Conservation (phyloP, 768 basidiomycete genomes). For the Kwoniella europaea region DNA sequence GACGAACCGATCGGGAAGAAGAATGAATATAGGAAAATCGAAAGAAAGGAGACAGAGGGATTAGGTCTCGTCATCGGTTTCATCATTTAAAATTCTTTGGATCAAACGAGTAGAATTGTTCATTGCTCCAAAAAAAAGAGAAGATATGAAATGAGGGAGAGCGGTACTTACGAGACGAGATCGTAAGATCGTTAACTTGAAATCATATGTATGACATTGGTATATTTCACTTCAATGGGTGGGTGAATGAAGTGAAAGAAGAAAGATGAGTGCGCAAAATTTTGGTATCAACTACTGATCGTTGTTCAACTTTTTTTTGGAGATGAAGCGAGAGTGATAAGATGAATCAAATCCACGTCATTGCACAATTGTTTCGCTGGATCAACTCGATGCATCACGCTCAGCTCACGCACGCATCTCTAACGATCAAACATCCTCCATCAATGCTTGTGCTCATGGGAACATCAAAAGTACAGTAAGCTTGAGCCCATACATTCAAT, state of each 20-base stretch:
- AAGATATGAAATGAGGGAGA: background rate
- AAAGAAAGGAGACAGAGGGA: constrained; percentile 10
- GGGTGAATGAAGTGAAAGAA: background rate
- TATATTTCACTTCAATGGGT: background rate
- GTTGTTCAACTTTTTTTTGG: background rate
- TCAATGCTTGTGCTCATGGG: no score
- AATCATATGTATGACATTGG: background rate
- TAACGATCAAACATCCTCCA: no score
- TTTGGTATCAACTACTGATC: background rate
- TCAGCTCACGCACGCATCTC: no score
- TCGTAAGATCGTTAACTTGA: background rate
- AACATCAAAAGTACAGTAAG: no score
- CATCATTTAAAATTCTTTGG: constrained; percentile 34
- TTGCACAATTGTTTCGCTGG: background rate
- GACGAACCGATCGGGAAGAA: constrained; percentile 16
- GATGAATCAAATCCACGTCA: background rate
- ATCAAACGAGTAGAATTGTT: no score
- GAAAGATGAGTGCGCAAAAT: background rate
- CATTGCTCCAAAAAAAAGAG: no score
- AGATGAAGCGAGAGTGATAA: background rate
- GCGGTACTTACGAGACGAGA: background rate
- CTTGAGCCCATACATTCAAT: no score
- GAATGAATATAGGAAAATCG: constrained; percentile 7
- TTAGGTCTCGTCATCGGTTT: constrained; percentile 56
- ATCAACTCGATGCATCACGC: no score